Evolutionary conservation across 2,329 filamentous ascomycete species (phyloP).

Genomic region (Sclerotinia subarctica): DNA sequence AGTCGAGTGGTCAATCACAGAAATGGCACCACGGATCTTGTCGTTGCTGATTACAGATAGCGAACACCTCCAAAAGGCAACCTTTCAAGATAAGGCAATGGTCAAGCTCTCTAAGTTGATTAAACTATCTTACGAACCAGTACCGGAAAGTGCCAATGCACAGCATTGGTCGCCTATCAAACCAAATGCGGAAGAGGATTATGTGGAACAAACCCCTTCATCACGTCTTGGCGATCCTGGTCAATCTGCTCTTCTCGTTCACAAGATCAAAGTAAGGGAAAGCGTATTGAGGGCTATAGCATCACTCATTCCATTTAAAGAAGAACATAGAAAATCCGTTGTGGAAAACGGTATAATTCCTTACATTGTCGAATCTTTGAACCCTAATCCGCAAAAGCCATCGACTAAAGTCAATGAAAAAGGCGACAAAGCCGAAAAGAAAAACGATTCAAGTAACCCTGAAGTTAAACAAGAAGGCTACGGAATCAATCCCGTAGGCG

Average conservation of each 20-base stretch:
- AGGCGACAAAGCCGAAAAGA: conserved; percentile 37
- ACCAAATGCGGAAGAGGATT: conserved; percentile 22
- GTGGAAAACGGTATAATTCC: conserved; percentile 77
- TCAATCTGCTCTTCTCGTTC: conserved; percentile 56
- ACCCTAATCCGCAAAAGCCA: conserved; percentile 55
- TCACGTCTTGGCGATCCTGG: conserved; percentile 59
- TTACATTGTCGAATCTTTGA: conserved; percentile 81
- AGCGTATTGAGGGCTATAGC: conserved; percentile 74
- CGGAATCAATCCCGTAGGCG: conserved; percentile 70
- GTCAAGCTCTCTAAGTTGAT: conserved; percentile 60
- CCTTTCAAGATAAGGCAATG: conserved; percentile 66
- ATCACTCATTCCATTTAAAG: conserved; percentile 76
- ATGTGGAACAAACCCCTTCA: conserved; percentile 34
- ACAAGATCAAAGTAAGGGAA: conserved; percentile 74
- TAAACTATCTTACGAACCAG: conserved; percentile 63
- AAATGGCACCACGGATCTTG: conserved; percentile 71
- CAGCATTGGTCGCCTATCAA: conserved; percentile 52
- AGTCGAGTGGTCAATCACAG: conserved; percentile 54
- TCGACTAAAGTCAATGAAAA: conserved; percentile 39
- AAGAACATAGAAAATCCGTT: conserved; percentile 78
- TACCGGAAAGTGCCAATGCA: conserved; percentile 45
- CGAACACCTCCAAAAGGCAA: conserved; percentile 75
- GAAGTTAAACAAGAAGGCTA: conserved; percentile 45
- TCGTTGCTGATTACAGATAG: conserved; percentile 77
- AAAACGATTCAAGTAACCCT: conserved; percentile 21